Evolutionary conservation across 2,329 filamentous ascomycete genomes (phyloP), one percentile per base, ranked within the genome.

Genomic region (Mycocentrospora acerina): DNA sequence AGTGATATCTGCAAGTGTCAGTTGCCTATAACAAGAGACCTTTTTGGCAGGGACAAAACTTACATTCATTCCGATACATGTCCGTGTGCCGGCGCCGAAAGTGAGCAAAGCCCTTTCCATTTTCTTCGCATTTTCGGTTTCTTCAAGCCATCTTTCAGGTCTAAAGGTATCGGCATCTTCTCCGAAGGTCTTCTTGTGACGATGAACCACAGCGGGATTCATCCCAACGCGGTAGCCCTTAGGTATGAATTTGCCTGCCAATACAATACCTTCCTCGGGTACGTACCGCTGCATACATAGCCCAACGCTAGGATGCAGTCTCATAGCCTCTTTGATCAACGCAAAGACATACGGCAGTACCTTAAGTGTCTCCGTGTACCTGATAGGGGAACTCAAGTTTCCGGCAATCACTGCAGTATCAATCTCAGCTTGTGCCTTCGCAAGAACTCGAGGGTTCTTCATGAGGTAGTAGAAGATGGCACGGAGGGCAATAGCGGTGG

Each of bases 261-360:
- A 30, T 5, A 39, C 42, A 7, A 58, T 40, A 8, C 61, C 61
- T 27, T 45, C 46, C 11, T 43, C 18, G 1, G 57, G 60, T 8
- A 55, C 46, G 7, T 45, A 24, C 25, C 58, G 37, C 14, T 41
- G 48, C 19, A 62, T 44, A 11, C 43, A 29, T 7, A 57, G 32
- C 3, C 24, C 40, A 11, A 59, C 48, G 24, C 47, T 49, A 1
- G 71, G 71, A 30, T 70, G 70, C 36, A 73, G 59, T 3, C 71
- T 58, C 7, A 71, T 47, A 2, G 63, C 67, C 48, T 74, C 71
- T 38, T 71, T 73, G 53, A 73, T 69, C 28, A 63, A 67, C 1
- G 70, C 71, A 37, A 68, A 64, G 6, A 72, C 43, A 42, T 72
- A 74, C 0, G 68, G 67, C 5, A 73, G 53, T 11, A 32, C 32